These are phyloP conservation scores for Dactylellina drechsleri DNA, from an alignment of 2,329 filamentous ascomycete species.

Conservation along the genomic window DNA sequence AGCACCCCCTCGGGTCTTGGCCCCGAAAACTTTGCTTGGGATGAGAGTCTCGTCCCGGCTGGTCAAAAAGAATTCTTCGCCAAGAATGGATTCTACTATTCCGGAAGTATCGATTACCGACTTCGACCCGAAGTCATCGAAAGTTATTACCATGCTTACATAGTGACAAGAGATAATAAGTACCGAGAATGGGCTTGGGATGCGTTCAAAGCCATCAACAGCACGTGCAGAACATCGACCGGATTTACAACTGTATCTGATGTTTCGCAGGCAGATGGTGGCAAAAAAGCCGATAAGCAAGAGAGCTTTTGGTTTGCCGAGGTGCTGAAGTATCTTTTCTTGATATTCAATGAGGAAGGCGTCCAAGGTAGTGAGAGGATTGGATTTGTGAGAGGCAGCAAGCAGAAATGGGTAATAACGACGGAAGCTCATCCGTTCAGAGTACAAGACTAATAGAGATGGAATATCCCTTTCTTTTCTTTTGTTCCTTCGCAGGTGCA, in stretches of 20 bases:
- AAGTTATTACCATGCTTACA: conserved; percentile 85
- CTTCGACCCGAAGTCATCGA: conserved; percentile 85
- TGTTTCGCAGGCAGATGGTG: conserved; percentile 73
- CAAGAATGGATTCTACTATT: conserved; percentile 76
- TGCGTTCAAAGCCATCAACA: conserved; percentile 76
- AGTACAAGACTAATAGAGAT: conserved; percentile 7
- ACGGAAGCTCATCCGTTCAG: conserved; percentile 73
- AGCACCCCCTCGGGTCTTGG: conserved; percentile 77
- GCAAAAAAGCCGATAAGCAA: conserved; percentile 74
- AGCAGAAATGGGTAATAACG: conserved; percentile 71
- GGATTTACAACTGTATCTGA: conserved; percentile 74
- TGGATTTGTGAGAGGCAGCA: conserved; percentile 60
- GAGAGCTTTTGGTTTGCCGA: conserved; percentile 91
- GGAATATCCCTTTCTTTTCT: too few species aligned
- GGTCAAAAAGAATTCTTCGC: conserved; percentile 71
- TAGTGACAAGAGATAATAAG: conserved; percentile 75
- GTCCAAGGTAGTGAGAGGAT: conserved; percentile 42
- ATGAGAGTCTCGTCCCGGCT: conserved; percentile 65
- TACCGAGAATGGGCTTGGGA: conserved; percentile 88
- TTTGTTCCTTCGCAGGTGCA: too few species aligned
- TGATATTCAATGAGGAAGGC: conserved; percentile 66
- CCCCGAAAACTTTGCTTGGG: conserved; percentile 76
- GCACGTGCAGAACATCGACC: conserved; percentile 70
- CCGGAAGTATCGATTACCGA: conserved; percentile 68
- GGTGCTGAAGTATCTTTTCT: conserved; percentile 83